Evolutionary conservation across 768 basidiomycete genomes (phyloP), one percentile per base, ranked within the genome.

Genomic region (Leucosporidium yakuticum): DNA sequence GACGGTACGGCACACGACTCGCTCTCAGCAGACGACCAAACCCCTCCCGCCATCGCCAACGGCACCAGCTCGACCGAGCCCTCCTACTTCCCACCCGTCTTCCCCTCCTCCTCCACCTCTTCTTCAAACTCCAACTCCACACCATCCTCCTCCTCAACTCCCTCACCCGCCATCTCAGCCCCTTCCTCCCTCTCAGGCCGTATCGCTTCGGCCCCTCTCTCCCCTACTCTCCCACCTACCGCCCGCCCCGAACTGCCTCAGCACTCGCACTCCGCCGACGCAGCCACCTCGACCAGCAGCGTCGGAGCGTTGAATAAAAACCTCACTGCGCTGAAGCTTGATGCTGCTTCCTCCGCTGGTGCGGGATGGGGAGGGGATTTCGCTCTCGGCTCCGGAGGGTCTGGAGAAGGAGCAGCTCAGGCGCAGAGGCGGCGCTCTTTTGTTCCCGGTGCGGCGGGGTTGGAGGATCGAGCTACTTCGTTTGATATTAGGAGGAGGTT

Each of bases 61-160:
- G 44, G 44, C 34, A 39, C 4, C 27, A 39, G 11, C 53, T 17
- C 27, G 15, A 51, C 31, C 54, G 66, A 67, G 39, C 56, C 67
- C 34, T 56, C 56, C 23, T 71, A 71, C 62, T 71, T 71, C 67
- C 70, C 70, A 20, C 58, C 31, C 20, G 60, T 68, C 39, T 44
- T 44, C 25, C 25, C 34, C 19, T 23, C 57, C 12, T 9, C 32
- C 34, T n/a, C n/a, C n/a, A n/a, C n/a, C n/a, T n/a, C n/a, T n/a
- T n/a, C n/a, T n/a, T n/a, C n/a, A n/a, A 39, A 23, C 57, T 56
- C 55, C 9, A 11, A 9, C 56, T 20, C 57, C 9, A 58, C 39
- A 3, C 39, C 39, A 3, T 44, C 39, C 39, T 44, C 57, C 6
- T 58, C 57, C 2, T 15, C 53, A 17, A 54, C 53, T 15, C 15